Evolutionary conservation across 2,329 filamentous ascomycete species (phyloP), one percentile per base, ranked within the genome.

Genomic region (Cryphonectria parasitica): DNA sequence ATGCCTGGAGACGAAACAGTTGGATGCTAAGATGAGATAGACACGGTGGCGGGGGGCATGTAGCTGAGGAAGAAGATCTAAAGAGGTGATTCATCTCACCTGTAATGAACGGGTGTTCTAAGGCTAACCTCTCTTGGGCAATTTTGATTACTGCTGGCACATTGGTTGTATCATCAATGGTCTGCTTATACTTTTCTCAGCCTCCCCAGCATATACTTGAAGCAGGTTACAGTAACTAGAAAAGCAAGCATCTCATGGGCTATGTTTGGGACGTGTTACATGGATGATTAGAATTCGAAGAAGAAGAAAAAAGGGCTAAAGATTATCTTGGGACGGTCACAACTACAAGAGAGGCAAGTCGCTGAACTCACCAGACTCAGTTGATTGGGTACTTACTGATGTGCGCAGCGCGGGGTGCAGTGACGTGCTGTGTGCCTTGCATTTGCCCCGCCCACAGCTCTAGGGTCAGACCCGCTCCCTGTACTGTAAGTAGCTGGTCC

Each of bases 381-480:
- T 39, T 22, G 43, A 2, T 22, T 49, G 6, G 19, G 19, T 49
- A 7, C 17, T 43, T 22, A 49, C 17, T 11, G 25, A 56, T 28
- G n/a, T 56, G 52, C 25, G 28, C 52, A 28, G 52, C 25, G 54
- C 54, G 54, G 54, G 54, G 54, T 34, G 54, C 54, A 58, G 54
- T 58, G 54, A 58, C 54, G 54, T 58, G 54, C 54, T 31, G 54
- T 31, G 54, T 19, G 54, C 25, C 54, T 31, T 58, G 52, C 52
- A 56, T 56, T 17, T 56, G 54, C 54, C 54, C 54, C 54, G 54
- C 54, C 54, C 54, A 31, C 54, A 19, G 28, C 54, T 58, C 54
- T 31, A 34, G 28, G 13, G n/a, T 56, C 54, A 58, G 54, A 58
- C 28, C 54, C 45, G 45, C 45, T 52, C 25, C 52, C 45, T 11